These are phyloP conservation scores for Paspalum notatum DNA, from an alignment of 176 grass and related monocot species.

Conservation along the genomic window DNA sequence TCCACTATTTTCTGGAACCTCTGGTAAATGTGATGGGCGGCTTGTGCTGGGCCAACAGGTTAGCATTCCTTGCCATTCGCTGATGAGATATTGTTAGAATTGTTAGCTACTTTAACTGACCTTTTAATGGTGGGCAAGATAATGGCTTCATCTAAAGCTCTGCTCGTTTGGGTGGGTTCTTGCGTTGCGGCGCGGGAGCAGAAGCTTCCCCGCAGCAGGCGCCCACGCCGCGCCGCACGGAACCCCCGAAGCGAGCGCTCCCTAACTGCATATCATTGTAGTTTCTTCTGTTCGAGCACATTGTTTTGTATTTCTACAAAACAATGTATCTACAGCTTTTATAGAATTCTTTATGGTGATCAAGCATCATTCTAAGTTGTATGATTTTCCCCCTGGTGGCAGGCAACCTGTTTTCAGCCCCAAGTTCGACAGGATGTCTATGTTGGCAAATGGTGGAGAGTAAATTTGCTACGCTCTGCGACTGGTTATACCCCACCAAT, in stretches of 20 bases:
- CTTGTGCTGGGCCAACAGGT: constrained; percentile 97
- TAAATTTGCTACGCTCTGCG: constrained; percentile 87
- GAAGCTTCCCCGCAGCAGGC: no score
- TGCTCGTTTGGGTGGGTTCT: no score
- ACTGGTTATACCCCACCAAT: constrained; percentile 91
- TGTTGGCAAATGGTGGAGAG: constrained; percentile 94
- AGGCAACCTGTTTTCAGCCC: constrained; percentile 97
- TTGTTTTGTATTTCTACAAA: constrained; percentile 34
- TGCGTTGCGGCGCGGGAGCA: no score
- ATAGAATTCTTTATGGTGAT: constrained; percentile 20
- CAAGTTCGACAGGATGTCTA: constrained; percentile 90
- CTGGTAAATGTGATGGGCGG: constrained; percentile 89
- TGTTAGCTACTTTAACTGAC: constrained; percentile 18
- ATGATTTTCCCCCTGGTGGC: constrained; percentile 40
- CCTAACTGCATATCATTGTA: background rate
- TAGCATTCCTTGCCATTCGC: constrained; percentile 25
- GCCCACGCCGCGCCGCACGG: no score
- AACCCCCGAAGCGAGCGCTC: no score
- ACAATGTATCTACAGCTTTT: constrained; percentile 8
- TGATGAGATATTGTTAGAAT: background rate
- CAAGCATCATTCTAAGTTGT: constrained; percentile 29
- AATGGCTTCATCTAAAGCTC: background rate
- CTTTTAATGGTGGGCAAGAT: constrained; percentile 13
- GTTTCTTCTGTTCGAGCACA: constrained; percentile 9
- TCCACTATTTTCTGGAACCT: constrained; percentile 79